A percentile compares a stretch with the other conserved stretches of the same genome.
Evolutionary conservation across 2,329 filamentous ascomycete genomes (phyloP).

Genomic region (Endothia cerciana): DNA sequence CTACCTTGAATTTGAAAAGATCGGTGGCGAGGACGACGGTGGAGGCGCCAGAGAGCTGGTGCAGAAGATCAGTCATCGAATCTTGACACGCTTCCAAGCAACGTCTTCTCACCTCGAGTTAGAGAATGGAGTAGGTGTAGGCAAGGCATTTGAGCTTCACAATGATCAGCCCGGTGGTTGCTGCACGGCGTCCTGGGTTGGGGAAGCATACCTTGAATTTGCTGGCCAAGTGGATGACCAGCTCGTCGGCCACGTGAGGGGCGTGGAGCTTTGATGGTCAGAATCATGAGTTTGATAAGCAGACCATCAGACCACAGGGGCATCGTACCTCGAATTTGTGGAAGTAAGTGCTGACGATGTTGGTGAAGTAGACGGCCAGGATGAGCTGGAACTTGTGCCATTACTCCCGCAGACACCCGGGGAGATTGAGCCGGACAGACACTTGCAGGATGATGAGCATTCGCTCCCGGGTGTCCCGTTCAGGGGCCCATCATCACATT

Average conservation of each 20-base stretch:
- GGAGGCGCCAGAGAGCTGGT: slow-evolving; percentile 7
- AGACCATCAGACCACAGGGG: not conserved
- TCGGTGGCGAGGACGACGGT: not conserved
- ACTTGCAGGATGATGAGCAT: slow-evolving; percentile 46
- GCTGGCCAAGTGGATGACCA: not conserved
- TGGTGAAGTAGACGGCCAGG: slow-evolving; percentile 22
- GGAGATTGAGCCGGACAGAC: slow-evolving; percentile 36
- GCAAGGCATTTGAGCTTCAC: slow-evolving; percentile 15
- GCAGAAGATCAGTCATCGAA: not conserved
- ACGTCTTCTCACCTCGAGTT: slow-evolving; percentile 19
- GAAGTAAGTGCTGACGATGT: not conserved
- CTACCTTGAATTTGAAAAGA: slow-evolving; percentile 22
- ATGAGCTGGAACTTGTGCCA: slow-evolving; percentile 25
- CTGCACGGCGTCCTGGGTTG: not conserved
- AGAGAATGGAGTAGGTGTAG: slow-evolving; percentile 5
- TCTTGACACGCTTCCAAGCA: not conserved
- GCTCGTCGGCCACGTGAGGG: slow-evolving; percentile 6
- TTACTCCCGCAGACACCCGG: slow-evolving; percentile 34
- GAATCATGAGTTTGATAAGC: not conserved
- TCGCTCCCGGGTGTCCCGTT: slow-evolving; percentile 40
- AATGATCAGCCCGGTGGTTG: not conserved
- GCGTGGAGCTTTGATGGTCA: slow-evolving; percentile 2
- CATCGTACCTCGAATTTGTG: slow-evolving; percentile 12
- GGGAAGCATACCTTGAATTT: not conserved
- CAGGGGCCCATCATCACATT: slow-evolving; percentile 43